A percentile compares a stretch with the other conserved stretches of the same genome.
Evolutionary conservation across 164 flowering plant genomes (phyloP).

Genomic region (Kalanchoe fedtschenkoi): DNA sequence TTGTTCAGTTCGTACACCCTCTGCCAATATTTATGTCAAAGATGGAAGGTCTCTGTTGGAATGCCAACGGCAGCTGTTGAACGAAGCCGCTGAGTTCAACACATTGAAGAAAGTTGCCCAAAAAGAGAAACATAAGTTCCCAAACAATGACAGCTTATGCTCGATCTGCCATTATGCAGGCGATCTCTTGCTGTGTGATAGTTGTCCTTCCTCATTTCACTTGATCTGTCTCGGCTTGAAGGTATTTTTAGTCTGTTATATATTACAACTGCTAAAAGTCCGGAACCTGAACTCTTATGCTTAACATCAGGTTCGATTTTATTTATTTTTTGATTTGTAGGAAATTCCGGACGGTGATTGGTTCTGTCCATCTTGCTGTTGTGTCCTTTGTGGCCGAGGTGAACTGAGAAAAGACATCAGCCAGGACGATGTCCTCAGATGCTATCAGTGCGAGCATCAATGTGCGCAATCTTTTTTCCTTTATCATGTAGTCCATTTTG

Average conservation of each 20-base stretch:
- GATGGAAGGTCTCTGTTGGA: constrained; percentile 82
- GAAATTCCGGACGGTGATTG: constrained; percentile 74
- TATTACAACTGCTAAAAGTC: neutral
- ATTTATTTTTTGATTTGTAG: constrained; percentile 18
- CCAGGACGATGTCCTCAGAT: constrained; percentile 22
- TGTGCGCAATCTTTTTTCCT: constrained; percentile 35
- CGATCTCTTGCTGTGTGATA: constrained; percentile 62
- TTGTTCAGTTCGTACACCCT: constrained; percentile 28
- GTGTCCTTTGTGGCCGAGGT: constrained; percentile 48
- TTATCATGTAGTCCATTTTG: neutral
- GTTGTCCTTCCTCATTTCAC: constrained; percentile 83
- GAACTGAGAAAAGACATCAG: constrained; percentile 16
- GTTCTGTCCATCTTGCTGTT: constrained; percentile 83
- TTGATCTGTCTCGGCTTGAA: constrained; percentile 50
- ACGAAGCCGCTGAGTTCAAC: constrained; percentile 5
- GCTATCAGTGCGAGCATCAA: constrained; percentile 64
- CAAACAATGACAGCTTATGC: constrained; percentile 54
- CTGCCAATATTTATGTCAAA: constrained; percentile 52
- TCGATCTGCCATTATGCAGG: constrained; percentile 80
- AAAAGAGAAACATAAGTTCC: constrained; percentile 13
- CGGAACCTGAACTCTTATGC: neutral
- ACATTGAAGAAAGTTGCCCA: constrained; percentile 8
- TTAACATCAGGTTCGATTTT: neutral
- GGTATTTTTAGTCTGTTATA: constrained; percentile 27
- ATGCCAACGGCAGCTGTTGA: constrained; percentile 44